phyloP scores from a whole-genome alignment of 495 filamentous ascomycete species.

The Thermochaetoides thermophila region DNA sequence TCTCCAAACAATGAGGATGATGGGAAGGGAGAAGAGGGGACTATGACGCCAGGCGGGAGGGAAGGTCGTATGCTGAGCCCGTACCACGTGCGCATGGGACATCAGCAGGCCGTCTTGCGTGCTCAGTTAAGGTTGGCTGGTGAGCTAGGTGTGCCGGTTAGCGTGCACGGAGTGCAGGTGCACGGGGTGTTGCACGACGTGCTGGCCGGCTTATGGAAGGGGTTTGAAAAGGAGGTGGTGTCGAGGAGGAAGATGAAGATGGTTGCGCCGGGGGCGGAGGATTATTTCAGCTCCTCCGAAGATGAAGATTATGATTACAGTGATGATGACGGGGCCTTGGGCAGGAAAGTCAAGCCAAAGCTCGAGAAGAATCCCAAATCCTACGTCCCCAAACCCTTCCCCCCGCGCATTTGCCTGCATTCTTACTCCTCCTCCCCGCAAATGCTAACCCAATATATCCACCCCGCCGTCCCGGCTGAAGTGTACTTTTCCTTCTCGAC shows the following conservation, averaged over 20 bases:
- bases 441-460: constrained; percentile 60
- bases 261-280: constrained; percentile 29
- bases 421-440: constrained; percentile 78
- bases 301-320: constrained; percentile 19
- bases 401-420: constrained; percentile 84
- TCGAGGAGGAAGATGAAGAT: constrained; percentile 45
- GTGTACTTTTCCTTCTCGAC: constrained; percentile 84
- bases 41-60: constrained; percentile 60
- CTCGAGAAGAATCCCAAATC: constrained; percentile 1
- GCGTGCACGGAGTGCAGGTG: constrained; percentile 81
- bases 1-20: constrained; percentile 10
- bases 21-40: constrained; percentile 24
- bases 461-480: constrained; percentile 56
- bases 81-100: constrained; percentile 33
- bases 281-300: constrained; percentile 31
- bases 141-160: constrained; percentile 64
- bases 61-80: constrained; percentile 64
- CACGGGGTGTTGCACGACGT: constrained; percentile 72
- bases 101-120: constrained; percentile 36
- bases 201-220: constrained; percentile 63
- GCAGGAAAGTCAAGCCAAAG: background rate
- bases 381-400: constrained; percentile 44
- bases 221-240: constrained; percentile 54
- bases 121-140: constrained; percentile 80
- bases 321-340: constrained; percentile 7